These are phyloP conservation scores for Xylaria sp. DNA, from an alignment of 2,329 filamentous ascomycete genomes.

Conservation along the genomic window DNA sequence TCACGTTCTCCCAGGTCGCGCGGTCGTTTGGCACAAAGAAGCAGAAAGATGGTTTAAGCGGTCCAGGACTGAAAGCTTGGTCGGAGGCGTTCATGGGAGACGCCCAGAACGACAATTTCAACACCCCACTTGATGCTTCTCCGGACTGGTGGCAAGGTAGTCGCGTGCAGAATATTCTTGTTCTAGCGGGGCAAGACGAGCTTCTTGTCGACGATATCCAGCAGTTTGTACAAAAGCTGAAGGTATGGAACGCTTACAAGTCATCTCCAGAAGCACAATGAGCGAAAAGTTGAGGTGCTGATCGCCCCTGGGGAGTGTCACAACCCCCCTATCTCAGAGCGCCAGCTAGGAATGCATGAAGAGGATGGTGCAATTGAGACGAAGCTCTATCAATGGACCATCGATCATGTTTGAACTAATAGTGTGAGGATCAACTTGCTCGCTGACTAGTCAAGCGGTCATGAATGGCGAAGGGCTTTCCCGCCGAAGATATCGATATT, in stretches of 20 bases:
- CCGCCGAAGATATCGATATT: too few species aligned
- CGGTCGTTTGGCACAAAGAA: not conserved
- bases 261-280: not conserved
- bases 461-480: too few species aligned
- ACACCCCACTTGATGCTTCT: not conserved
- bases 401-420: too few species aligned
- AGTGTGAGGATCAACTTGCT: too few species aligned
- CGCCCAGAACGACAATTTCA: not conserved
- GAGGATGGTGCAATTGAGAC: not conserved
- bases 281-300: not conserved
- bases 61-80: not conserved
- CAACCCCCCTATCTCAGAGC: slow-evolving; percentile 1
- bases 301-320: slow-evolving; percentile 1
- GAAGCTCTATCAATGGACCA: too few species aligned
- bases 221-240: slow-evolving; percentile 1
- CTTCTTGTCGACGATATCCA: not conserved
- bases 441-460: too few species aligned
- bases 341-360: not conserved
- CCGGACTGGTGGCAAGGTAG: not conserved
- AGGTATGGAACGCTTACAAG: not conserved
- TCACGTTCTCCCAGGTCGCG: not conserved
- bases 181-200: slow-evolving; percentile 2
- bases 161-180: not conserved
- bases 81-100: not conserved
- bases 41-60: not conserved